Evolutionary conservation across 139 green algal species (phyloP).

Genomic region (Mesostigma viride): DNA sequence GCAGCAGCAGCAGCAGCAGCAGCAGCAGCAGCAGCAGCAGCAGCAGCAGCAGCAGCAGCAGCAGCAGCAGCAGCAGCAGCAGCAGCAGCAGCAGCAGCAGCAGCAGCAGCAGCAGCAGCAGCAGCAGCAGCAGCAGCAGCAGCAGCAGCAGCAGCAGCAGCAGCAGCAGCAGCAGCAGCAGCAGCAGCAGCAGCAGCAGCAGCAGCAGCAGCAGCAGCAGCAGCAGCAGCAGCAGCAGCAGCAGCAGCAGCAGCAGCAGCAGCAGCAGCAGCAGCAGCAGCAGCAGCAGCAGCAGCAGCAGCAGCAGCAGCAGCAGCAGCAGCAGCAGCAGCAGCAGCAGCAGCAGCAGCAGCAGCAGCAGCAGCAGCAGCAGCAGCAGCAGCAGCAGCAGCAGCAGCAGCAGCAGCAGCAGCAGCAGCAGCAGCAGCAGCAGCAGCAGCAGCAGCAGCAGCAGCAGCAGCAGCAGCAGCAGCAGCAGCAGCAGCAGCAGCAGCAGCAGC

Average conservation of each 20-base stretch:
- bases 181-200: neutral
- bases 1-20: neutral
- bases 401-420: conserved; percentile 1
- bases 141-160: conserved; percentile 1
- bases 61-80: neutral
- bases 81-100: conserved; percentile 1
- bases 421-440: neutral
- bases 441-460: conserved; percentile 1
- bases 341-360: conserved; percentile 1
- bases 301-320: neutral
- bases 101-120: conserved; percentile 1
- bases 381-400: conserved; percentile 1
- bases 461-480: conserved; percentile 1
- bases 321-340: conserved; percentile 1
- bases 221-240: conserved; percentile 1
- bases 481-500: neutral
- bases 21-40: conserved; percentile 1
- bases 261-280: conserved; percentile 1
- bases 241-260: neutral
- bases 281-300: conserved; percentile 1
- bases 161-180: conserved; percentile 1
- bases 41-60: conserved; percentile 1
- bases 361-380: neutral
- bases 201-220: conserved; percentile 1
- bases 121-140: neutral